Conservation (phyloP, 2,329 filamentous ascomycete genomes). For the Trichoderma citrinoviride region DNA sequence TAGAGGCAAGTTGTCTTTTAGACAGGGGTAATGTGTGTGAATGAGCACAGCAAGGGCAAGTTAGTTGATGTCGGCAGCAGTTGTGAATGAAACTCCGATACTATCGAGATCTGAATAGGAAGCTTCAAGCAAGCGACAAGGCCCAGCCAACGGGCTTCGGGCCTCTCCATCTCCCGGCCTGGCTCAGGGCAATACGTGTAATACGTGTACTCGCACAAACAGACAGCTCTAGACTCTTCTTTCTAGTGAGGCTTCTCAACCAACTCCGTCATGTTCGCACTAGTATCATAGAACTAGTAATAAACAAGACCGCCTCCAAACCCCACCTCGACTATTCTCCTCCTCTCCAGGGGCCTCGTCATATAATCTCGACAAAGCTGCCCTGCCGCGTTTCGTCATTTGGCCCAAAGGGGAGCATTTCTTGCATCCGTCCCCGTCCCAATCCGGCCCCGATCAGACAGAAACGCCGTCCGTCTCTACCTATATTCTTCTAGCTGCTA, state of each 20-base stretch:
- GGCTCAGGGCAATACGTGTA: not conserved
- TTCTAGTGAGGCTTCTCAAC: not conserved
- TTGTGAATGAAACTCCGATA: not conserved
- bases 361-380: conserved; percentile 21
- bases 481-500: not conserved
- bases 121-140: not conserved
- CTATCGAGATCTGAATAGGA: not conserved
- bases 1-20: no score
- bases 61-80: no score
- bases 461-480: not conserved
- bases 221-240: not conserved
- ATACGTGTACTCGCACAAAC: not conserved
- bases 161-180: not conserved
- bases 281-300: not conserved
- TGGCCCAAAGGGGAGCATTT: conserved; percentile 2
- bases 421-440: conserved; percentile 11
- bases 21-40: not conserved
- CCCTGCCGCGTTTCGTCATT: conserved; percentile 18
- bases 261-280: not conserved
- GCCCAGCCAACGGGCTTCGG: not conserved
- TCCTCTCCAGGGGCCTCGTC: conserved; percentile 12
- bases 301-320: not conserved
- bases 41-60: not conserved
- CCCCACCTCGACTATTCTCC: conserved; percentile 10
- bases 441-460: conserved; percentile 7